These are phyloP conservation scores for Apiotrichum akiyoshidainum DNA, from an alignment of 1,284 basidiomycete species.

Conservation along the genomic window DNA sequence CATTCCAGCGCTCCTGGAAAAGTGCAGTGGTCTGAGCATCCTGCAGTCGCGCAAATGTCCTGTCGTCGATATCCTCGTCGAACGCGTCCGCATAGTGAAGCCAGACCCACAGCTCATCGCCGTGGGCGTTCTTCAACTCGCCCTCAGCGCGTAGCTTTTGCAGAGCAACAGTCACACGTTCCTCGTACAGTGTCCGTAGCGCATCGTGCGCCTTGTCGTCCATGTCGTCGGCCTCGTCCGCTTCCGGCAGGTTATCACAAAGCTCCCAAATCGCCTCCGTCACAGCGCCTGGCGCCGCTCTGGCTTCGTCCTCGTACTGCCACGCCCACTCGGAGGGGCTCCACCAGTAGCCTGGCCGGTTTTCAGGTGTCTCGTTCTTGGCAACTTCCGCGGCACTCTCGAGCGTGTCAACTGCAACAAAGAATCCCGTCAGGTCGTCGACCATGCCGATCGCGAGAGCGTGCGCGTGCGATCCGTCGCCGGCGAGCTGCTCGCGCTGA, in stretches of 20 bases:
- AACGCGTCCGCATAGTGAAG: background rate
- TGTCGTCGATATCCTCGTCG: background rate
- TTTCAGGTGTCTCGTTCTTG: background rate
- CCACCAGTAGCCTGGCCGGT: background rate
- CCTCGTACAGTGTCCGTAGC: background rate
- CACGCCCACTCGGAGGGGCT: background rate
- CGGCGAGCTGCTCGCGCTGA: background rate
- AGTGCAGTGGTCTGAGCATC: background rate
- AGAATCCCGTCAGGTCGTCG: slow-evolving; percentile 1
- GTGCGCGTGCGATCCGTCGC: background rate
- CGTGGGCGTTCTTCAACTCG: background rate
- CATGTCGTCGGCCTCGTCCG: background rate
- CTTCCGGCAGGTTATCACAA: background rate
- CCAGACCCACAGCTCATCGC: background rate
- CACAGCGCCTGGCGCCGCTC: background rate
- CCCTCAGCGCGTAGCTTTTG: background rate
- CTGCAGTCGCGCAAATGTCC: background rate
- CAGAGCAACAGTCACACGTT: background rate
- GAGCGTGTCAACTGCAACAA: background rate
- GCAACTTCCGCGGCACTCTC: background rate
- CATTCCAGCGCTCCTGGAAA: background rate
- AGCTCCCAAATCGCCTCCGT: background rate
- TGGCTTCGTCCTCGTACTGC: background rate
- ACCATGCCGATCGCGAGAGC: background rate
- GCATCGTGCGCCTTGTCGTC: background rate